Percentiles rank a stretch among this genome's conserved stretches.
These are phyloP conservation scores for Cardamine occulta DNA, from an alignment of 345 rosid species.

Conservation along the genomic window DNA sequence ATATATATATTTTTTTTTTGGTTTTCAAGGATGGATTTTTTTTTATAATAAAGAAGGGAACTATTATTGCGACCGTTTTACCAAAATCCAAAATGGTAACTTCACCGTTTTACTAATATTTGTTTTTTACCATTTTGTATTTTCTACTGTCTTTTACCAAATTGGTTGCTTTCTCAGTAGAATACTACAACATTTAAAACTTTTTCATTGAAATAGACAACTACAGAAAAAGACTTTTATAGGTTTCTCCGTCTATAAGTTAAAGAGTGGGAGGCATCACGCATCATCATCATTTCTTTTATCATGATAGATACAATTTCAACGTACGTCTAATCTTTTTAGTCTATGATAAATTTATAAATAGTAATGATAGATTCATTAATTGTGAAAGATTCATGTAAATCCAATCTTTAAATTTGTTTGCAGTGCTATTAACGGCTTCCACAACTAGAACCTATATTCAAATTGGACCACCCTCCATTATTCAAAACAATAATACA, in stretches of 20 bases:
- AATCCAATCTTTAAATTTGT: conserved; percentile 32
- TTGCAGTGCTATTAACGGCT: conserved; percentile 29
- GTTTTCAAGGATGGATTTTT: neutral
- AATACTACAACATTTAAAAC: neutral
- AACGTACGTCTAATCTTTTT: neutral
- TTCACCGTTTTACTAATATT: neutral
- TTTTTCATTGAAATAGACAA: neutral
- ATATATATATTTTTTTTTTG: neutral
- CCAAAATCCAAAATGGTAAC: conserved; percentile 9
- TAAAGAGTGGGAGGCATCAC: neutral
- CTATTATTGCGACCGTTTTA: neutral
- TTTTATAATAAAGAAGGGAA: neutral
- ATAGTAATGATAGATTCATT: conserved; percentile 14
- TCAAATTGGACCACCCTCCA: conserved; percentile 27
- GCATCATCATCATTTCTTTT: conserved; percentile 15
- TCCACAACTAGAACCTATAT: conserved; percentile 25
- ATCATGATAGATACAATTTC: conserved; percentile 22
- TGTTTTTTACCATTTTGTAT: neutral
- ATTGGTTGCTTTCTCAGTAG: neutral
- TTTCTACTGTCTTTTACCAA: neutral
- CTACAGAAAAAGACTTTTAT: neutral
- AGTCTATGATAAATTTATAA: neutral
- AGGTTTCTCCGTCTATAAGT: conserved; percentile 6
- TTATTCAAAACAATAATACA: conserved; percentile 5
- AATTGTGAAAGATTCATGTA: conserved; percentile 38